Base-by-base conservation (phyloP, 306 rosid genomes). In the Chamaecrista fasciculata region DNA sequence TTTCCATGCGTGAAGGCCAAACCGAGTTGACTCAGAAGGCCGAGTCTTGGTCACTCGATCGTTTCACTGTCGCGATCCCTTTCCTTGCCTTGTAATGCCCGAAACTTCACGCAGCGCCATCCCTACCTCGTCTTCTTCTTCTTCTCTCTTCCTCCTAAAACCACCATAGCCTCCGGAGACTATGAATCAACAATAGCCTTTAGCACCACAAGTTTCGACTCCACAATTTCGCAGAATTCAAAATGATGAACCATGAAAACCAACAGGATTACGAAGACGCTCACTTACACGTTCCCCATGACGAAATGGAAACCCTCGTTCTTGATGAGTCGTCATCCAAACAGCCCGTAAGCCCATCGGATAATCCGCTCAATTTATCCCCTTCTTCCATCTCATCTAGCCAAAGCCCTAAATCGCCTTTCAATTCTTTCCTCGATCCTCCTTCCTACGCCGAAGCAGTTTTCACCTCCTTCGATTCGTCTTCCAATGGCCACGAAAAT, bases 401-500 rank as follows among this genome's bases (percentile, higher is more conserved):
- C 25, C 76, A 65, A 36, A 80, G 80, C 65, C 85, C 86, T 76
- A 82, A 63, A 12, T 75, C 69, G 50, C 77, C 78, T 8, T 76
- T 79, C 81, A 77, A 73, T 52, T 79, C 91, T 12, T 83, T 83
- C 63, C 73, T 92, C 15, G 91, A 91, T 42, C 89, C 89, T 18
- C 92, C 92, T 0, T 80, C 89, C 2, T 91, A 86, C 53, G 83
- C 96, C 8, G 95, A 90, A 23, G 87, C 90, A 31, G 48, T 82
- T 26, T 93, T 86, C 85, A 84, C 84, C 52, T 85, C 97, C 7
- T 80, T 86, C 16, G 98, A 86, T 64, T 76, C 80, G 18, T 61
- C 62, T 11, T 48, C 69, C 1, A 81, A 81, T 58, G 76, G 82
- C 49, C 70, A 73, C 20, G 69, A 74, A 31, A 7, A 49, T 26